Conservation (phyloP, 805 yeast genomes). For the Saccharomycopsis schoenii region DNA sequence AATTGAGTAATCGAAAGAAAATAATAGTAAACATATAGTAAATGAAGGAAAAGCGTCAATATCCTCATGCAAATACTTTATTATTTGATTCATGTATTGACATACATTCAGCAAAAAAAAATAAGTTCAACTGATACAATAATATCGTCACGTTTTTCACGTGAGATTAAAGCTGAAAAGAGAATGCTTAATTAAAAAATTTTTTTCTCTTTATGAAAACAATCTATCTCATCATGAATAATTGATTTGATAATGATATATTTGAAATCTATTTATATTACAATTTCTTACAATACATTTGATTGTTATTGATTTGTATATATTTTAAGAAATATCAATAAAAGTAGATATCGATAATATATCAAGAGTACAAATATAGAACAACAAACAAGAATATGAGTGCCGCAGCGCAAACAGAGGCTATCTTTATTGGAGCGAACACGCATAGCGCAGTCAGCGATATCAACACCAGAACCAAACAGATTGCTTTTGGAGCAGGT, state of each 20-base stretch:
- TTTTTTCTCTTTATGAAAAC: neutral
- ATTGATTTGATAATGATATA: neutral
- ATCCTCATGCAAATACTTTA: too few species aligned
- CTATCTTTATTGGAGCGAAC: constrained; percentile 65
- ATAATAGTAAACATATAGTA: too few species aligned
- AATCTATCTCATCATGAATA: neutral
- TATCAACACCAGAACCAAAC: constrained; percentile 27
- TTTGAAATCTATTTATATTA: neutral
- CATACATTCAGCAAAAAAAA: too few species aligned
- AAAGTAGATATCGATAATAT: neutral
- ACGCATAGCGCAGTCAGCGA: constrained; percentile 53
- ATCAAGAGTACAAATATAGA: neutral
- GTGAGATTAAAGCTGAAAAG: neutral
- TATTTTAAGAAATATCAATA: too few species aligned
- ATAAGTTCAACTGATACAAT: too few species aligned
- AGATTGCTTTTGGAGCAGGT: constrained; percentile 67
- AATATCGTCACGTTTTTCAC: neutral
- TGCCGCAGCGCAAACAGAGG: constrained; percentile 25
- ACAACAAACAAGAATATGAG: neutral
- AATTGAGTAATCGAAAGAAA: too few species aligned
- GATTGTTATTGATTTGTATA: neutral
- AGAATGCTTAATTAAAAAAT: neutral
- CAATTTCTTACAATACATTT: too few species aligned
- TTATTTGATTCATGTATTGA: too few species aligned
- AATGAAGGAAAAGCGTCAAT: too few species aligned